A percentile compares a stretch with the other conserved stretches of the same genome.
Evolutionary conservation across 2,329 filamentous ascomycete species (phyloP).

Genomic region (Botryotinia calthae): DNA sequence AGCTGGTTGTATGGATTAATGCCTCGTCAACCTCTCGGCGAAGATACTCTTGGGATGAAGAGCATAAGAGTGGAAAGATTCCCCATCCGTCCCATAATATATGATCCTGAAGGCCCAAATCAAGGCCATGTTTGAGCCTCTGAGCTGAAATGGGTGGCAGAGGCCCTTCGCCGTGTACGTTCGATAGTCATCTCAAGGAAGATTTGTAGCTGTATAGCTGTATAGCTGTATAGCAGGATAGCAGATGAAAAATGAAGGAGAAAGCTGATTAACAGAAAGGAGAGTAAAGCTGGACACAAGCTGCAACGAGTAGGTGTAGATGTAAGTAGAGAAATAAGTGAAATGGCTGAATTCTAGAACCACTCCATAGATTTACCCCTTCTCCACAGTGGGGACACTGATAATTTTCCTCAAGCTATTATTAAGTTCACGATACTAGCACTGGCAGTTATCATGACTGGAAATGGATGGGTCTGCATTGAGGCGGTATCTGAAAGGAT

Average conservation of each 20-base stretch:
- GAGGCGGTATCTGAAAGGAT: neutral
- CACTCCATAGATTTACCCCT: neutral
- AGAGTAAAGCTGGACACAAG: neutral
- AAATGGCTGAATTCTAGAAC: slow-evolving; percentile 10
- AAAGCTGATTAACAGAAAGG: neutral
- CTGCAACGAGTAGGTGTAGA: neutral
- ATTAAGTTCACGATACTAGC: neutral
- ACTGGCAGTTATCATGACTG: neutral
- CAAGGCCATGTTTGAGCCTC: neutral
- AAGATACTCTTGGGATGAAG: neutral
- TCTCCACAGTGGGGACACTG: slow-evolving; percentile 13
- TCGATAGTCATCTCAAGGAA: neutral
- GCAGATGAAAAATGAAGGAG: neutral
- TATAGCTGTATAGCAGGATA: neutral
- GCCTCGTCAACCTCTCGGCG: neutral
- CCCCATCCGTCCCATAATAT: neutral
- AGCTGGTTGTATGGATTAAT: neutral
- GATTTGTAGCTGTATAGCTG: neutral
- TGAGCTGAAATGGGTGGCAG: neutral
- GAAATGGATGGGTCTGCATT: slow-evolving; percentile 1
- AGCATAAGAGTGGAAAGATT: neutral
- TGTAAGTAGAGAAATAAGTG: neutral
- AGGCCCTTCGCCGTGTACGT: neutral
- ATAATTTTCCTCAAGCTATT: neutral
- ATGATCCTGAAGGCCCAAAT: slow-evolving; percentile 11